Base-by-base conservation (phyloP, 345 rosid genomes). In the Lagerstroemia speciosa region DNA sequence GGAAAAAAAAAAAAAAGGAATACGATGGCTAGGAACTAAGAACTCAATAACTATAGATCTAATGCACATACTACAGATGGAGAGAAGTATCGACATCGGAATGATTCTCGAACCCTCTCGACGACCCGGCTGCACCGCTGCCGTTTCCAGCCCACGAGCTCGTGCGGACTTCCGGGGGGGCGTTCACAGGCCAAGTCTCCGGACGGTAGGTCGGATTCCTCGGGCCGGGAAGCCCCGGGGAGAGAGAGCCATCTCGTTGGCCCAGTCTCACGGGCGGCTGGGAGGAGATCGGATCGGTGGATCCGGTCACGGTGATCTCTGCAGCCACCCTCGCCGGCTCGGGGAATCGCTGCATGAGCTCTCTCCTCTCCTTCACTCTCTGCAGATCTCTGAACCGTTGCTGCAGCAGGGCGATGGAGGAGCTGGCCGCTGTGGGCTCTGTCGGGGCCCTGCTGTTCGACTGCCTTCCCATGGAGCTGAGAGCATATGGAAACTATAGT, bases 11-110 rank as follows among this genome's bases (percentile, higher is more conserved):
- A 24, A 20, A 64, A 19, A 9, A 65, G 22, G 48, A 34, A 20
- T 15, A 36, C 2, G 26, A 5, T 64, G 22, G 16, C 3, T 7
- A n/a, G 20, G 24, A 16, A 55, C 24, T 36, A 69, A 26, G 46
- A 43, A 48, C 62, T 45, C 61, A 17, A 3, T 48, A 3, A 32
- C 8, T 24, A 62, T n/a, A n/a, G n/a, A n/a, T n/a, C n/a, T n/a
- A n/a, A 10, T 26, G 15, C 32, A 36, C 8, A 48, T 6, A 30
- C 78, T 89, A 89, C 69, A 89, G 87, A 80, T 82, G 91, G 68
- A 89, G 95, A 68, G 91, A 86, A 27, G 91, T 89, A 78, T 89
- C 95, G 52, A 89, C 88, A 82, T 85, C 91, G 71, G 82, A 72
- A 76, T 58, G 63, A 58, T 71, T 68, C 7, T 81, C 87, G 38